Evolutionary conservation across 257 asterid genomes (phyloP), one percentile per base, ranked within the genome.

Genomic region (Fraxinus pennsylvanica): DNA sequence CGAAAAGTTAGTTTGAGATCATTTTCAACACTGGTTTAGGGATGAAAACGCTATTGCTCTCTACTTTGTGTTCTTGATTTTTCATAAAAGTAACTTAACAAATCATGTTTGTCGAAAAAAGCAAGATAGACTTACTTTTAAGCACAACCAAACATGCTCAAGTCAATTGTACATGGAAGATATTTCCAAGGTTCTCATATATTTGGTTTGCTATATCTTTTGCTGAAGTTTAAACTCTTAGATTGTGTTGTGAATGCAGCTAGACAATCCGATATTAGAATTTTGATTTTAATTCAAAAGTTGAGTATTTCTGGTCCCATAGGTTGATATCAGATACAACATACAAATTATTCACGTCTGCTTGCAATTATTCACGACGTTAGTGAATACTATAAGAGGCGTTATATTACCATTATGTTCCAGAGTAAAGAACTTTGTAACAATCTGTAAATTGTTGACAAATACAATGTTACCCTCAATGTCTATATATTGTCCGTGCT

Each of bases 281-380:
- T 70, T 36, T 19, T 13, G 74, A 70, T 70, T 38, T 70, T 13
- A 70, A 70, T 7, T 32, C 74, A 17, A 38, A 57, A 15, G 74
- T 57, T 0, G 68, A 61, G 19, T 61, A 21, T 61, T 22, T 61
- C 19, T 61, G 68, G 68, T 61, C 68, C 22, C 68, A 61, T 61
- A 33, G 68, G 22, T 17, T 61, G 68, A 61, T 61, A n/a, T 61
- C 68, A 0, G 68, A 70, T 70, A 10, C 14, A 17, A 70, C 74
- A 5, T 70, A 70, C 13, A 41, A 70, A 30, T 17, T 14, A 38
- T 70, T 70, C 13, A 38, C 57, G 1, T 17, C 5, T 15, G 74
- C 33, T 36, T 71, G 74, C 27, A 71, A 71, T 25, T 36, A 36
- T 36, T 71, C 74, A 5, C 57, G n/a, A 71, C 5, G 27, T 59